Conservation (phyloP, 1,139 yeast species). For the Hemisphaericaspora subhashii region DNA sequence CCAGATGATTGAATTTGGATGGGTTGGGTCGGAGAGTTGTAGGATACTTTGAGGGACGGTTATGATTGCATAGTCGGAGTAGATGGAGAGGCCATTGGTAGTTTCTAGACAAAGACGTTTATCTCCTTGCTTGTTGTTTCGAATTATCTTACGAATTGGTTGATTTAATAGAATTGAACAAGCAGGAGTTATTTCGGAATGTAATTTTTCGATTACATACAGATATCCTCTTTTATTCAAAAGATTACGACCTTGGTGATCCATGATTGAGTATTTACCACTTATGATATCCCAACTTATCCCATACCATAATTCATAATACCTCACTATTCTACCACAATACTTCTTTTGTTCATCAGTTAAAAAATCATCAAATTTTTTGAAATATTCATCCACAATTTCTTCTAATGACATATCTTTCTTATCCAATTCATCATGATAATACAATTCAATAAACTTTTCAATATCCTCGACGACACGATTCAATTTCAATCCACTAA, state of each 20-base stretch:
- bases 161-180: conserved; percentile 41
- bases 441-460: conserved; percentile 57
- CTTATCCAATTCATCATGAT: conserved; percentile 43
- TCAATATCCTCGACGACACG: conserved; percentile 57
- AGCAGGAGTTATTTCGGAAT: conserved; percentile 36
- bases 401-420: conserved; percentile 54
- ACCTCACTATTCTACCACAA: conserved; percentile 53
- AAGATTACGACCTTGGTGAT: conserved; percentile 75
- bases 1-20: conserved; percentile 54
- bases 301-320: conserved; percentile 78
- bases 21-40: conserved; percentile 35
- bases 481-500: conserved; percentile 26
- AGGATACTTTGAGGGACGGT: conserved; percentile 77
- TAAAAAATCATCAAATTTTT: conserved; percentile 45
- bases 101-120: conserved; percentile 23
- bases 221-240: conserved; percentile 62
- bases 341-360: conserved; percentile 51
- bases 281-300: conserved; percentile 65
- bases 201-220: conserved; percentile 47
- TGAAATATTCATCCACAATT: conserved; percentile 47
- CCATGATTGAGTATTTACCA: conserved; percentile 64
- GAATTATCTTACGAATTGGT: conserved; percentile 46
- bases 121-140: conserved; percentile 16
- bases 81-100: conserved; percentile 17
- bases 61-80: conserved; percentile 58